Evolutionary conservation across 305 asterid species (phyloP).

Genomic region (Fraxinus xanthoxyloides): DNA sequence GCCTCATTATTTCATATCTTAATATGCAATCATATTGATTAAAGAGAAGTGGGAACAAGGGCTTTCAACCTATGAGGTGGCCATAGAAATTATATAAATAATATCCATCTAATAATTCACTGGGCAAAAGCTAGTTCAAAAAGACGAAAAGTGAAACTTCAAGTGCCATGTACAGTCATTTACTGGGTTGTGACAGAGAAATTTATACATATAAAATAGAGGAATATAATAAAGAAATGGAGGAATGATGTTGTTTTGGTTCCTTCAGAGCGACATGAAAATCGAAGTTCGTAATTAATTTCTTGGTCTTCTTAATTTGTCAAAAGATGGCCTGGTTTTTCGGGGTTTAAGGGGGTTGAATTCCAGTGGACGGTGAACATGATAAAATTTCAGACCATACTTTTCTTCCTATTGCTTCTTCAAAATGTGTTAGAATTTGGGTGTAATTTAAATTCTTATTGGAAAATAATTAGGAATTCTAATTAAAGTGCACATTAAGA

Average conservation of each 20-base stretch:
- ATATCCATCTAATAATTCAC: neutral
- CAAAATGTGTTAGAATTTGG: no score
- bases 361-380: neutral
- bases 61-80: neutral
- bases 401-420: neutral
- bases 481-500: no score
- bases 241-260: neutral
- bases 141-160: neutral
- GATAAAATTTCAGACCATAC: neutral
- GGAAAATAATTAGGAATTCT: no score
- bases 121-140: neutral
- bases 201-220: neutral
- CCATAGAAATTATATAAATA: neutral
- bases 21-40: neutral
- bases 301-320: neutral
- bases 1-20: no score
- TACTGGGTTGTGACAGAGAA: neutral
- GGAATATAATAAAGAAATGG: neutral
- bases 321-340: slow-evolving; percentile 27
- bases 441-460: no score
- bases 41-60: neutral
- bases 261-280: neutral
- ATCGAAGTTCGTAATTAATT: neutral
- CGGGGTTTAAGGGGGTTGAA: slow-evolving; percentile 13
- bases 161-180: neutral